A percentile compares a stretch with the other conserved stretches of the same genome.
Conservation (phyloP, 164 flowering plant species). For the Pachysandra terminalis region DNA sequence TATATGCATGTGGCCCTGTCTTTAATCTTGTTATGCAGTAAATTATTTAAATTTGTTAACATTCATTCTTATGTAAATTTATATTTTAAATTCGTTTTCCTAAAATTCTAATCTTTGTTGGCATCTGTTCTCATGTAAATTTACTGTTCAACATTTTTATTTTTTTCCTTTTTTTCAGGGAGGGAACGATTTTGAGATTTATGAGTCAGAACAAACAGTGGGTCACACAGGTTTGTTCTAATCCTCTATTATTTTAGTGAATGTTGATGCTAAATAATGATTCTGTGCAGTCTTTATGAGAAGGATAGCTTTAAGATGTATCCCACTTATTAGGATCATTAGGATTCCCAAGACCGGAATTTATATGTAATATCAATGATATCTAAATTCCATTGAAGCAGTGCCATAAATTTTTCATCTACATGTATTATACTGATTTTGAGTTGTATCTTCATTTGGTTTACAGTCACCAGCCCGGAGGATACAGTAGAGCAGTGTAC, state of each 20-base stretch:
- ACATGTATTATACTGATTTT: not conserved
- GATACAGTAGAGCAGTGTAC: conserved; percentile 71
- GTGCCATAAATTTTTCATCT: not conserved
- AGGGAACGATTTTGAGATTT: conserved; percentile 93
- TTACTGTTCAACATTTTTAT: too few relatives aligned
- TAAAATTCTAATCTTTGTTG: too few relatives aligned
- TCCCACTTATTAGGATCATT: not conserved
- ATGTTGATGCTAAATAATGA: not conserved
- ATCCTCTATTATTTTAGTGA: not conserved
- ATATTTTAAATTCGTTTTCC: too few relatives aligned
- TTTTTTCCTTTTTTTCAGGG: conserved; percentile 46
- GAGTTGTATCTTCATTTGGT: not conserved
- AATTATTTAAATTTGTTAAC: too few relatives aligned
- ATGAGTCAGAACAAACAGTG: conserved; percentile 70
- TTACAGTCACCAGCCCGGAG: conserved; percentile 84
- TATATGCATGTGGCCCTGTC: not conserved
- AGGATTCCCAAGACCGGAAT: not conserved
- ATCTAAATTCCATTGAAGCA: too few relatives aligned
- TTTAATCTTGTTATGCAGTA: not conserved
- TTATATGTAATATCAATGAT: not conserved
- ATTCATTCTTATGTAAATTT: too few relatives aligned
- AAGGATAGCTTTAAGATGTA: not conserved
- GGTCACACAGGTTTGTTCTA: conserved; percentile 85
- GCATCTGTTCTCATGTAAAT: too few relatives aligned
- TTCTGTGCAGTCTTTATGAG: not conserved